A percentile compares a stretch with the other conserved stretches of the same genome.
phyloP scores from a whole-genome alignment of 176 grass and related monocot genomes.

The Poa pratensis region DNA sequence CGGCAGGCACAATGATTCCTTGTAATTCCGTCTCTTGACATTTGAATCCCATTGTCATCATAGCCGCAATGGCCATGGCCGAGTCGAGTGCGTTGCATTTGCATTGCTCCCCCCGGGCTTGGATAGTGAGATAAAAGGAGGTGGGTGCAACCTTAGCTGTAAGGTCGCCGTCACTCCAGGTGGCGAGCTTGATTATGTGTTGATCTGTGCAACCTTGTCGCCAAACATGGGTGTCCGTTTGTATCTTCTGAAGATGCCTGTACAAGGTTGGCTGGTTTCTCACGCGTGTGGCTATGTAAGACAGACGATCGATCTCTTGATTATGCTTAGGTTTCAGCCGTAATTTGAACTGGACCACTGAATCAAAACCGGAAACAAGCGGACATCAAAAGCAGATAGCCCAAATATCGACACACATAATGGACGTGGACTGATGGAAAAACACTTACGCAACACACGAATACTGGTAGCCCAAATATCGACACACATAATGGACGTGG shows the following conservation, averaged over 20 bases:
- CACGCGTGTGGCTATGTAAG: no score
- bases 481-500: not conserved
- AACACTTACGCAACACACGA: no score
- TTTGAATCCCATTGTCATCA: not conserved
- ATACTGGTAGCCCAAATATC: not conserved
- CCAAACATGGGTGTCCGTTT: no score
- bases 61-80: not conserved
- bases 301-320: no score
- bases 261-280: no score
- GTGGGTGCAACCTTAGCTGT: not conserved
- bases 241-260: no score
- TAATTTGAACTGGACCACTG: not conserved
- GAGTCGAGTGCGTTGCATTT: no score
- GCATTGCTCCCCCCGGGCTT: not conserved
- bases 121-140: not conserved
- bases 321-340: no score
- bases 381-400: not conserved
- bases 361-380: not conserved
- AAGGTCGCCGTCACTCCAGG: no score
- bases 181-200: no score
- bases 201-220: no score
- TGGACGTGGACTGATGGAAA: not conserved
- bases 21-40: not conserved
- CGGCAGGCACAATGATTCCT: conserved; percentile 28
- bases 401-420: not conserved